Evolutionary conservation across 2,329 filamentous ascomycete genomes (phyloP).

Genomic region (Xylaria sp.): DNA sequence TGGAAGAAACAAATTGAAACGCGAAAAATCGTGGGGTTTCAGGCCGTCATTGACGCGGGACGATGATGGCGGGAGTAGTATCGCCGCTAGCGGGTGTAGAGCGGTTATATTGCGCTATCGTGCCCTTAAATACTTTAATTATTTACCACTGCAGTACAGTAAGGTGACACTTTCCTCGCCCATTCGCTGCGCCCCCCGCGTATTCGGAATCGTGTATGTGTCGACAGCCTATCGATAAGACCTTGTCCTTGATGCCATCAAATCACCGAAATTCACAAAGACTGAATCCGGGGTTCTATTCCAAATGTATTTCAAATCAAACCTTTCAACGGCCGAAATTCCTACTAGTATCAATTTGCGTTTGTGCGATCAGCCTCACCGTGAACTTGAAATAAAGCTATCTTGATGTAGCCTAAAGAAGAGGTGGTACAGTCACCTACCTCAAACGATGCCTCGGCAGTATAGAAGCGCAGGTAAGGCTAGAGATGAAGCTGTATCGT

Average conservation of each 20-base stretch:
- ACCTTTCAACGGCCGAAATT: not conserved
- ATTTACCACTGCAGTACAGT: no score
- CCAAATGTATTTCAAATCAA: not conserved
- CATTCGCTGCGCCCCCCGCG: not conserved
- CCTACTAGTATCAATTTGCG: not conserved
- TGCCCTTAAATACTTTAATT: no score
- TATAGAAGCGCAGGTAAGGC: slow-evolving; percentile 29
- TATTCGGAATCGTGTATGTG: not conserved
- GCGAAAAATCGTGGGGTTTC: slow-evolving; percentile 9
- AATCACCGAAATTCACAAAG: not conserved
- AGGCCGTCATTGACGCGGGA: slow-evolving; percentile 8
- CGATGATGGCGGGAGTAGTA: slow-evolving; percentile 12
- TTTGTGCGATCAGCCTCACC: not conserved
- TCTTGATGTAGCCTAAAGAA: not conserved
- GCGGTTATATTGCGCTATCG: no score
- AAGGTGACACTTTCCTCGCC: not conserved
- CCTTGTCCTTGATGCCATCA: not conserved
- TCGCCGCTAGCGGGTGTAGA: no score
- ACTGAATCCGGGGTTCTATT: no score
- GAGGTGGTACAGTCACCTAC: not conserved
- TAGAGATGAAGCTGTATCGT: not conserved
- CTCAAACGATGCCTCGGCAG: slow-evolving; percentile 22
- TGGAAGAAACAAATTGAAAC: not conserved
- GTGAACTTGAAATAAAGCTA: not conserved
- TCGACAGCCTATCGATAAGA: slow-evolving; percentile 7